Evolutionary conservation across 176 grass and related monocot species (phyloP).

Genomic region (Carex pumila): DNA sequence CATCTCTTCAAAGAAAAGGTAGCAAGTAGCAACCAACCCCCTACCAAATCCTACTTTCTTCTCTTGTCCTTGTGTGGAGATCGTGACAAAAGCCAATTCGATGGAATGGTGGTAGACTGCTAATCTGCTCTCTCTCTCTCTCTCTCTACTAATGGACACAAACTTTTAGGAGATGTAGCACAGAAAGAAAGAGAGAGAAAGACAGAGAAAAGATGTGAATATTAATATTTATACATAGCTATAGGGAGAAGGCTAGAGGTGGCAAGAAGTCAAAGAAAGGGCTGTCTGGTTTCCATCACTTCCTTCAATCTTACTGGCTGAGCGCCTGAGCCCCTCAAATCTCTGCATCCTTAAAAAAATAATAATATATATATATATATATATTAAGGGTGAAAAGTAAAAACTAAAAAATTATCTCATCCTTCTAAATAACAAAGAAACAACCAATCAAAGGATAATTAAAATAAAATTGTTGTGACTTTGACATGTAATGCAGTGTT

Average conservation of each 20-base stretch:
- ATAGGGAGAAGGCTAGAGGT: neutral
- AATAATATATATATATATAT: too few relatives aligned
- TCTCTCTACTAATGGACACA: constrained; percentile 31
- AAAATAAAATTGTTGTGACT: too few relatives aligned
- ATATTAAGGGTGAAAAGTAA: neutral
- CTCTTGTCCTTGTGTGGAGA: constrained; percentile 33
- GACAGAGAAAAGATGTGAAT: constrained; percentile 56
- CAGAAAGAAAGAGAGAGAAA: constrained; percentile 36
- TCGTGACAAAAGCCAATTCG: constrained; percentile 27
- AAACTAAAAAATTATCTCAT: neutral
- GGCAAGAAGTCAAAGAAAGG: constrained; percentile 62
- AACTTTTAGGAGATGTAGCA: constrained; percentile 38
- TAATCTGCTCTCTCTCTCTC: constrained; percentile 5
- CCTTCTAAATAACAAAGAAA: neutral
- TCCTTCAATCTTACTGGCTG: constrained; percentile 18
- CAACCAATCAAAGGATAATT: neutral
- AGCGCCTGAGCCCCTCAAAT: constrained; percentile 48
- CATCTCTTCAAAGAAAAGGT: constrained; percentile 37
- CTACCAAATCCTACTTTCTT: constrained; percentile 30
- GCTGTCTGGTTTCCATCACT: constrained; percentile 53
- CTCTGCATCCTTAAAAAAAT: neutral
- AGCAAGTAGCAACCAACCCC: constrained; percentile 17
- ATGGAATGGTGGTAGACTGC: constrained; percentile 25
- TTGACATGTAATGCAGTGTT: too few relatives aligned
- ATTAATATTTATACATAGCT: constrained; percentile 22